phyloP scores from a whole-genome alignment of 179 eudicot genomes.

The Beta corolliflora region DNA sequence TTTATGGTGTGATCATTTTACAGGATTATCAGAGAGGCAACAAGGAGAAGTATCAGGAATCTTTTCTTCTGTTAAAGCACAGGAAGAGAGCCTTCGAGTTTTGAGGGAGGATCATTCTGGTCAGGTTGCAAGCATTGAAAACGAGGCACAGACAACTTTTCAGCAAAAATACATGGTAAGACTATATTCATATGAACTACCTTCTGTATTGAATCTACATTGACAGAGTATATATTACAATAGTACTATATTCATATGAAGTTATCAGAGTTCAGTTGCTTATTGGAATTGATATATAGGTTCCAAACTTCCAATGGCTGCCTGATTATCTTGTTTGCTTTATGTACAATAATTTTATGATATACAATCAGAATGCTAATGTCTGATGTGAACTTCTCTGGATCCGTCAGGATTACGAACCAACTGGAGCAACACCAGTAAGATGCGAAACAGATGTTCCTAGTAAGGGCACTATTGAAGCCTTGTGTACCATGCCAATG shows the following conservation, averaged over 20 bases:
- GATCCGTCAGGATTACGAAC: constrained; percentile 75
- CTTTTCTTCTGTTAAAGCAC: constrained; percentile 52
- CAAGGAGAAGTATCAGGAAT: constrained; percentile 52
- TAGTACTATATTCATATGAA: not conserved
- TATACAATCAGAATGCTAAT: not conserved
- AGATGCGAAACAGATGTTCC: constrained; percentile 80
- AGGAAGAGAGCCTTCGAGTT: constrained; percentile 50
- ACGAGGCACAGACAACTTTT: constrained; percentile 68
- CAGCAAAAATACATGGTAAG: constrained; percentile 77
- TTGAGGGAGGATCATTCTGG: constrained; percentile 66
- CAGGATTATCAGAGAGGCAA: constrained; percentile 71
- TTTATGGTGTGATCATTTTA: not conserved
- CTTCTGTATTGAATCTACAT: not conserved
- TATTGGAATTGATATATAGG: not conserved
- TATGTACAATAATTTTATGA: not conserved
- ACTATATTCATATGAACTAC: not conserved
- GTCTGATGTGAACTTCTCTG: not conserved
- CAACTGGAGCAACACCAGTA: constrained; percentile 80
- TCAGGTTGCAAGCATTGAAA: constrained; percentile 60
- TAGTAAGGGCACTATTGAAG: constrained; percentile 74
- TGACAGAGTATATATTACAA: too few species aligned
- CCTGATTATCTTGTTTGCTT: not conserved
- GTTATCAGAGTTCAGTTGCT: not conserved
- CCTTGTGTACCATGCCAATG: constrained; percentile 82
- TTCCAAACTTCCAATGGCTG: too few species aligned